A percentile compares a stretch with the other conserved stretches of the same genome.
These are phyloP conservation scores for Colletotrichum sublineola DNA, from an alignment of 2,329 filamentous ascomycete species.

Conservation along the genomic window DNA sequence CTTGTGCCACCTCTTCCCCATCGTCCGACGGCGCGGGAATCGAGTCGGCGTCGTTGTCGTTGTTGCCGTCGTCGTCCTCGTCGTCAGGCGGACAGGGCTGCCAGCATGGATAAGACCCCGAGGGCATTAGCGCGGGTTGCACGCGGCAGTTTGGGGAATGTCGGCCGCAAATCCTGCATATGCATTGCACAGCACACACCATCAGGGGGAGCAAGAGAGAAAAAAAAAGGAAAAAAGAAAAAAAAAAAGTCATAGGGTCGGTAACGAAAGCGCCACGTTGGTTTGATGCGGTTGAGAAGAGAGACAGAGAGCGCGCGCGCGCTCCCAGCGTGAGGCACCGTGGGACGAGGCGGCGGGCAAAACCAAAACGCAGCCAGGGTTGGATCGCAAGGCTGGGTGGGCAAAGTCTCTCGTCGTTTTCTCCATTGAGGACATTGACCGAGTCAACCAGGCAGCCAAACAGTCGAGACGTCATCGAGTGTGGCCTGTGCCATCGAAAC, in stretches of 20 bases:
- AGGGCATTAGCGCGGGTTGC: conserved; percentile 29
- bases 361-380: conserved; percentile 15
- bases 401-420: background rate
- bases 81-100: conserved; percentile 11
- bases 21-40: background rate
- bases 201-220: background rate
- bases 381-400: conserved; percentile 6
- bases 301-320: background rate
- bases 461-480: conserved; percentile 35
- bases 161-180: conserved; percentile 40
- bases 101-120: conserved; percentile 13
- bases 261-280: background rate
- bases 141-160: conserved; percentile 39
- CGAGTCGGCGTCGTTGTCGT: conserved; percentile 13
- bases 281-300: background rate
- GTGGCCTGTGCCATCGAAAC: conserved; percentile 26
- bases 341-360: conserved; percentile 1
- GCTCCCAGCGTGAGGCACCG: background rate
- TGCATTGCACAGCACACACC: conserved; percentile 17
- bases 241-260: background rate
- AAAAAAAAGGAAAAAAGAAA: too few relatives aligned
- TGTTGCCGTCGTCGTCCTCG: background rate
- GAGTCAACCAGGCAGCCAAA: conserved; percentile 24
- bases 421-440: conserved; percentile 11
- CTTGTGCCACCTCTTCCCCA: conserved; percentile 30